These are phyloP conservation scores for Tetraselmis chui DNA, from an alignment of 139 green algal genomes.

Conservation along the genomic window DNA sequence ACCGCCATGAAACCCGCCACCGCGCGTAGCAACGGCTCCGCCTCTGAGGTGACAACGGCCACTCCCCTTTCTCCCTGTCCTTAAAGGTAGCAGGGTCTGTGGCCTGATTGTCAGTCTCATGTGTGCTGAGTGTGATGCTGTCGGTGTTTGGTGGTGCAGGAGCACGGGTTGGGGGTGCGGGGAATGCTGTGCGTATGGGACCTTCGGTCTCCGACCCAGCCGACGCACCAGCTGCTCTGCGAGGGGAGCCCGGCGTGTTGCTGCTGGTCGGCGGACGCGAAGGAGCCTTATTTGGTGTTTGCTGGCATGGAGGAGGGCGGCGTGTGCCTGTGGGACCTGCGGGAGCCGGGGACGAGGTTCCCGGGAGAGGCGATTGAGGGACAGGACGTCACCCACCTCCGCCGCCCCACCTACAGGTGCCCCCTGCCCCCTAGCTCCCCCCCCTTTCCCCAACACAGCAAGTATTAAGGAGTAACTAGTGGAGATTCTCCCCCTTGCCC, in stretches of 20 bases:
- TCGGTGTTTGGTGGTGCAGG: not conserved
- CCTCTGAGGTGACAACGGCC: not conserved
- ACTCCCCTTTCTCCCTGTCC: not conserved
- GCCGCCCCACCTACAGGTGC: slow-evolving; percentile 4
- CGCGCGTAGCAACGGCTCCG: not conserved
- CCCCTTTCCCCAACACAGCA: too few relatives aligned
- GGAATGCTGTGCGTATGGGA: slow-evolving; percentile 7
- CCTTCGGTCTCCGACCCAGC: not conserved
- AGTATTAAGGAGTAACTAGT: too few relatives aligned
- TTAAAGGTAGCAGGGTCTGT: too few relatives aligned
- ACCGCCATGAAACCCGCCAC: not conserved
- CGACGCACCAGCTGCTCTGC: not conserved
- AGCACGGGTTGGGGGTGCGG: not conserved
- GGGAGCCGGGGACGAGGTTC: slow-evolving; percentile 4
- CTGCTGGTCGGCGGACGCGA: slow-evolving; percentile 3
- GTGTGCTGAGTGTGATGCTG: too few relatives aligned
- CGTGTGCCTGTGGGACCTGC: slow-evolving; percentile 19
- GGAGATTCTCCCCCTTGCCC: too few relatives aligned
- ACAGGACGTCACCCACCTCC: not conserved
- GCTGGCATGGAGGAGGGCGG: slow-evolving; percentile 18
- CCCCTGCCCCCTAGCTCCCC: too few relatives aligned
- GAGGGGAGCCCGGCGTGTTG: slow-evolving; percentile 5
- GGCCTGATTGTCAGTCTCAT: too few relatives aligned
- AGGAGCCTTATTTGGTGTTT: slow-evolving; percentile 3
- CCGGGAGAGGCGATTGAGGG: not conserved